Conservation (phyloP, 2,329 filamentous ascomycete species). For the Phialophora chinensis region DNA sequence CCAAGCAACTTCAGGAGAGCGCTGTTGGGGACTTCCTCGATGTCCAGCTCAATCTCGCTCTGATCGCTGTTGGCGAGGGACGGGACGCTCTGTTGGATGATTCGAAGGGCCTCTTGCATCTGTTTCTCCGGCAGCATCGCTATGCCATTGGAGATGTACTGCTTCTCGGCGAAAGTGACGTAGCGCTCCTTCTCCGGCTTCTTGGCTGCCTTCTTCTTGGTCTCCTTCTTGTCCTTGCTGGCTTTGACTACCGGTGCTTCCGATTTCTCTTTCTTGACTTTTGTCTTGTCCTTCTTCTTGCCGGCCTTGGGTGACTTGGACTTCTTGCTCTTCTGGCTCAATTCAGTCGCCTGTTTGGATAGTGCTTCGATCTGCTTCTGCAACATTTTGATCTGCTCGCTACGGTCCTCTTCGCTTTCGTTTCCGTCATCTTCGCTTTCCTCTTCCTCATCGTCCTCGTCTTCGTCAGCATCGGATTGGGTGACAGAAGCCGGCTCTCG, state of each 20-base stretch:
- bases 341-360: constrained; percentile 66
- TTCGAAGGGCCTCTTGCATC: constrained; percentile 79
- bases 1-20: constrained; percentile 53
- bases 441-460: constrained; percentile 74
- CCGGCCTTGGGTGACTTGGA: constrained; percentile 59
- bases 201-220: constrained; percentile 53
- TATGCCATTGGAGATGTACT: constrained; percentile 85
- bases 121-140: constrained; percentile 78
- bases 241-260: constrained; percentile 42
- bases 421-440: constrained; percentile 73
- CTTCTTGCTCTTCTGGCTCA: constrained; percentile 64
- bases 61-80: constrained; percentile 65
- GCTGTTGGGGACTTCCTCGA: constrained; percentile 56
- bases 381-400: constrained; percentile 67
- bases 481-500: constrained; percentile 71
- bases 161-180: constrained; percentile 81
- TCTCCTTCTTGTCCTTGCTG: constrained; percentile 51
- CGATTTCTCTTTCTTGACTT: constrained; percentile 53
- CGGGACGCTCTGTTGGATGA: constrained; percentile 84
- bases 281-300: constrained; percentile 48
- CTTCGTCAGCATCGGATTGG: constrained; percentile 68
- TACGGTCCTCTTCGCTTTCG: constrained; percentile 61
- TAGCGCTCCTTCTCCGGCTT: constrained; percentile 64
- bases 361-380: constrained; percentile 76
- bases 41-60: constrained; percentile 56